Evolutionary conservation across 345 rosid genomes (phyloP).

Genomic region (Euphorbia tirucalli): DNA sequence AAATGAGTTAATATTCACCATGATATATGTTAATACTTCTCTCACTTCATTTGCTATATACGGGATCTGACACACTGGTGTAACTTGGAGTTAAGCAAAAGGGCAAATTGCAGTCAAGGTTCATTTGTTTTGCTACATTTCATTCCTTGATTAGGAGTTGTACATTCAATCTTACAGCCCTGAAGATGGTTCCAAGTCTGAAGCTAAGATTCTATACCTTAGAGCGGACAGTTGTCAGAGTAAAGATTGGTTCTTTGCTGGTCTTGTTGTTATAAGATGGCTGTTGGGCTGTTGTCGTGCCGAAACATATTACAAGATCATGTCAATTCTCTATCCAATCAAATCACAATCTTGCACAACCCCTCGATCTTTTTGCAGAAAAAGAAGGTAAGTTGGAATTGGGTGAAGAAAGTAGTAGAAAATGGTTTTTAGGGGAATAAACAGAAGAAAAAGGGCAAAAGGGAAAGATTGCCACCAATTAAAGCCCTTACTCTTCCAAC

Average conservation of each 20-base stretch:
- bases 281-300: not conserved
- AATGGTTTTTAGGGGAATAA: not conserved
- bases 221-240: not conserved
- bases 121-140: not conserved
- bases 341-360: not conserved
- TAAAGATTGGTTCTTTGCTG: not conserved
- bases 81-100: not conserved
- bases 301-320: not conserved
- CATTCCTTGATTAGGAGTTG: not conserved
- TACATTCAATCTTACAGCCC: not conserved
- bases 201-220: not conserved
- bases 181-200: not conserved
- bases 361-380: not conserved
- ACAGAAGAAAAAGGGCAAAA: constrained; percentile 4
- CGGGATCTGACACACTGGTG: too few relatives aligned
- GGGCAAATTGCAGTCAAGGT: not conserved
- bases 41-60: not conserved
- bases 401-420: constrained; percentile 4
- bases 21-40: not conserved
- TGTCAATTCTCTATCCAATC: not conserved
- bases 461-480: constrained; percentile 24
- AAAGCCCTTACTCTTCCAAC: constrained; percentile 36
- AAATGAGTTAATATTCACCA: not conserved
- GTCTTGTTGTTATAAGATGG: not conserved
- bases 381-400: constrained; percentile 18